phyloP scores from a whole-genome alignment of 2,329 filamentous ascomycete genomes.

The Fusarium caatingaense region DNA sequence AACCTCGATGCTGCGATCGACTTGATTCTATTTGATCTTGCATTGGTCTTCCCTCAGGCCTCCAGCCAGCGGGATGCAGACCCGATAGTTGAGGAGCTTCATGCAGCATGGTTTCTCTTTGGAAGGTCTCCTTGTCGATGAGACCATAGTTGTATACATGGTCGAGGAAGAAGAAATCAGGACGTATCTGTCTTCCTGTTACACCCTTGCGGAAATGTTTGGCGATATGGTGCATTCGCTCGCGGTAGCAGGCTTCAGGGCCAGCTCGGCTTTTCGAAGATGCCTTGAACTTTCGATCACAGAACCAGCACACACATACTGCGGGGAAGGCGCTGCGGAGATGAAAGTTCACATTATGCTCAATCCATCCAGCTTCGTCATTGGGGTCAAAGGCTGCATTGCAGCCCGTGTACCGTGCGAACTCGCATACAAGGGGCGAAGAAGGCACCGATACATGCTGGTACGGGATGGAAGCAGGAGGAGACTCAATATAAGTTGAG shows the following conservation, averaged over 20 bases:
- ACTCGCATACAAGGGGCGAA: conserved; percentile 55
- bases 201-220: conserved; percentile 54
- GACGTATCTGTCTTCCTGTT: conserved; percentile 45
- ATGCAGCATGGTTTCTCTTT: conserved; percentile 27
- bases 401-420: conserved; percentile 54
- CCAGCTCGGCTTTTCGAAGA: conserved; percentile 1
- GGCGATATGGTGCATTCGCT: conserved; percentile 63
- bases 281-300: conserved; percentile 55
- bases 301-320: conserved; percentile 62
- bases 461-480: conserved; percentile 21
- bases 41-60: neutral
- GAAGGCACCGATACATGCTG: conserved; percentile 6
- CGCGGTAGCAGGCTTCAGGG: conserved; percentile 46
- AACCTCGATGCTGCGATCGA: conserved; percentile 3
- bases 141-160: conserved; percentile 49
- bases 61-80: conserved; percentile 34
- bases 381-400: conserved; percentile 51
- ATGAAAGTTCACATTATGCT: conserved; percentile 57
- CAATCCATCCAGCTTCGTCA: conserved; percentile 57
- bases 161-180: conserved; percentile 56
- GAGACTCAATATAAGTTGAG: conserved; percentile 42
- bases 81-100: conserved; percentile 37
- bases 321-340: conserved; percentile 50
- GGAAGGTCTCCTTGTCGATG: conserved; percentile 46
- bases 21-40: conserved; percentile 16